Conservation (phyloP, 257 asterid genomes). For the Przewalskia tangutica region DNA sequence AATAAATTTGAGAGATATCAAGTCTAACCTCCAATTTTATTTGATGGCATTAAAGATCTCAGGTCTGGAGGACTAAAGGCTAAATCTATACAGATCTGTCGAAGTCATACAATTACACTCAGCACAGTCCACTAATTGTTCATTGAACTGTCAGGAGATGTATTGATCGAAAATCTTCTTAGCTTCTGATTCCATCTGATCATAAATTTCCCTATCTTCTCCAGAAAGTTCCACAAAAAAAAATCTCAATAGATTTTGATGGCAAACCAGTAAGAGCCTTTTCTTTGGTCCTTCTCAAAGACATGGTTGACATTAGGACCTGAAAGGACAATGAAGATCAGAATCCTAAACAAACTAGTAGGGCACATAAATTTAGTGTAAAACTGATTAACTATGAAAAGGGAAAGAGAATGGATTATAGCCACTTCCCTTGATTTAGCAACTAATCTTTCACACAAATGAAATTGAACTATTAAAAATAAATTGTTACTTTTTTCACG, state of each 20-base stretch:
- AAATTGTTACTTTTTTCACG: neutral
- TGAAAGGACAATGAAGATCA: constrained; percentile 14
- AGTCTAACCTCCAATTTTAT: constrained; percentile 60
- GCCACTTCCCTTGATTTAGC: neutral
- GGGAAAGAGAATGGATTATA: neutral
- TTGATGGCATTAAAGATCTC: constrained; percentile 43
- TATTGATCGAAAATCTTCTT: constrained; percentile 34
- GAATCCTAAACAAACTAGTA: neutral
- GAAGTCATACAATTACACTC: constrained; percentile 66
- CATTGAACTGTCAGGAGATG: constrained; percentile 26
- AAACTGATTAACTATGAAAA: neutral
- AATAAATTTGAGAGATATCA: constrained; percentile 1
- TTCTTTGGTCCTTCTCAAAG: constrained; percentile 80
- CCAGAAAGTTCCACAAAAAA: constrained; percentile 43
- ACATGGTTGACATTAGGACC: constrained; percentile 72
- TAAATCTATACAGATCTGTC: constrained; percentile 55
- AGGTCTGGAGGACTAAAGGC: constrained; percentile 39
- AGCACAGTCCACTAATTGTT: constrained; percentile 51
- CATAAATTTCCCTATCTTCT: constrained; percentile 73
- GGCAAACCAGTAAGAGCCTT: constrained; percentile 54
- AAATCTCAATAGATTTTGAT: constrained; percentile 51
- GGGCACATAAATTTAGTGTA: neutral
- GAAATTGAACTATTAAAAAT: neutral
- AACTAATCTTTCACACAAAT: neutral
- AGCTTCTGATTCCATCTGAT: constrained; percentile 71